These are phyloP conservation scores for Prunus salicina DNA, from an alignment of 306 rosid species.

Conservation along the genomic window DNA sequence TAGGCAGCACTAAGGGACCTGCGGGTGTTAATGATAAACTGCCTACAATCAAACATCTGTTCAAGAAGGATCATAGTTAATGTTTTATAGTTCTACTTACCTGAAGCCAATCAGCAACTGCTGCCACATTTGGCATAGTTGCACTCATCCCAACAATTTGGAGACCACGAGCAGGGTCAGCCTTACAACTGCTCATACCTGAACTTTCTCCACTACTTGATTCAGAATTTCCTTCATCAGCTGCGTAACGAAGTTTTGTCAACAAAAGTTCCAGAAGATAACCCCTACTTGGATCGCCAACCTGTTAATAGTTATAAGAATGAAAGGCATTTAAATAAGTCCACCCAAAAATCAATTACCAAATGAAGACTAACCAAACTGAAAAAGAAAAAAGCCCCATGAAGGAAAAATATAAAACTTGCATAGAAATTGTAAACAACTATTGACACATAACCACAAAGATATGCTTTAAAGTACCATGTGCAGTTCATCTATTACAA, in stretches of 20 bases:
- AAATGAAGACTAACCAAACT: neutral
- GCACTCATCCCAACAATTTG: slow-evolving; percentile 99
- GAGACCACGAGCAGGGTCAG: slow-evolving; percentile 83
- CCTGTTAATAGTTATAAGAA: slow-evolving; percentile 55
- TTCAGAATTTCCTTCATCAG: slow-evolving; percentile 87
- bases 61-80: neutral
- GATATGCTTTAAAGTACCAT: slow-evolving; percentile 52
- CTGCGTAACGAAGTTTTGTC: slow-evolving; percentile 98
- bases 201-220: slow-evolving; percentile 88
- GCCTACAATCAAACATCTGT: slow-evolving; percentile 8
- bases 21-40: neutral
- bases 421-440: neutral
- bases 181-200: slow-evolving; percentile 79
- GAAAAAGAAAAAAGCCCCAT: neutral
- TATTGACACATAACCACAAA: slow-evolving; percentile 5
- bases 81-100: slow-evolving; percentile 44
- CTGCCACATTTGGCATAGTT: slow-evolving; percentile 97
- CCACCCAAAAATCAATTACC: neutral
- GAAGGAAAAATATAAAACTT: neutral
- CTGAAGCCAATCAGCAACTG: slow-evolving; percentile 98
- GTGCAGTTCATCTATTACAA: slow-evolving; percentile 95
- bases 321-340: slow-evolving; percentile 24
- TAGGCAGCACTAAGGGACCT: neutral
- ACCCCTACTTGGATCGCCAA: slow-evolving; percentile 87
- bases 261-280: slow-evolving; percentile 93